A percentile compares a stretch with the other conserved stretches of the same genome.
phyloP scores from a whole-genome alignment of 2,329 filamentous ascomycete genomes.

The Paraphaeosphaeria sporulosa region DNA sequence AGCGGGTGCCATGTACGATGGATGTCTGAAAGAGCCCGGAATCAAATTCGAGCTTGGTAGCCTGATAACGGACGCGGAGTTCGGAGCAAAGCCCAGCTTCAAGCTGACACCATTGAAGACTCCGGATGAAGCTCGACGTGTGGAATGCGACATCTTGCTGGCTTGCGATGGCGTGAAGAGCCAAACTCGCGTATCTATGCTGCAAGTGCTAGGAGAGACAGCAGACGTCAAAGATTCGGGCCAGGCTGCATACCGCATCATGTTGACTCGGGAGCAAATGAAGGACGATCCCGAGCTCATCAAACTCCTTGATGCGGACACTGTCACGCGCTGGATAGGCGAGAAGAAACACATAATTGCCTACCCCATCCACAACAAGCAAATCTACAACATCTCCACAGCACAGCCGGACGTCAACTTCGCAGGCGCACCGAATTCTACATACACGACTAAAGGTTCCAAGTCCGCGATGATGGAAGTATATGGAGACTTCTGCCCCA shows the following conservation, averaged over 20 bases:
- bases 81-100: slow-evolving; percentile 66
- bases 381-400: slow-evolving; percentile 72
- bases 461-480: slow-evolving; percentile 68
- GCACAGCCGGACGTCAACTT: slow-evolving; percentile 68
- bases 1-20: slow-evolving; percentile 72
- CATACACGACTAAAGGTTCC: slow-evolving; percentile 69
- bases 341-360: slow-evolving; percentile 78
- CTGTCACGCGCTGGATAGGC: slow-evolving; percentile 78
- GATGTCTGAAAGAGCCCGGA: slow-evolving; percentile 66
- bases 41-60: slow-evolving; percentile 75
- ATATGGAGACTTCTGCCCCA: slow-evolving; percentile 67
- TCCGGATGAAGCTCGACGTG: slow-evolving; percentile 60
- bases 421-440: slow-evolving; percentile 62
- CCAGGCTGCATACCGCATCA: slow-evolving; percentile 81
- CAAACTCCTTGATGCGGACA: slow-evolving; percentile 70
- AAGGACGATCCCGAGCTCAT: slow-evolving; percentile 71
- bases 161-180: slow-evolving; percentile 60
- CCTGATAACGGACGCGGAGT: slow-evolving; percentile 62
- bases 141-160: slow-evolving; percentile 58
- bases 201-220: slow-evolving; percentile 59
- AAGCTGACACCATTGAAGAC: slow-evolving; percentile 62
- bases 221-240: slow-evolving; percentile 72
- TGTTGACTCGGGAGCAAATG: slow-evolving; percentile 75
- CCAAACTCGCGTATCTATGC: slow-evolving; percentile 58
- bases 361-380: slow-evolving; percentile 74